A percentile compares a stretch with the other conserved stretches of the same genome.
Conservation (phyloP, 805 yeast species). For the Nakazawaea ambrosiae region DNA sequence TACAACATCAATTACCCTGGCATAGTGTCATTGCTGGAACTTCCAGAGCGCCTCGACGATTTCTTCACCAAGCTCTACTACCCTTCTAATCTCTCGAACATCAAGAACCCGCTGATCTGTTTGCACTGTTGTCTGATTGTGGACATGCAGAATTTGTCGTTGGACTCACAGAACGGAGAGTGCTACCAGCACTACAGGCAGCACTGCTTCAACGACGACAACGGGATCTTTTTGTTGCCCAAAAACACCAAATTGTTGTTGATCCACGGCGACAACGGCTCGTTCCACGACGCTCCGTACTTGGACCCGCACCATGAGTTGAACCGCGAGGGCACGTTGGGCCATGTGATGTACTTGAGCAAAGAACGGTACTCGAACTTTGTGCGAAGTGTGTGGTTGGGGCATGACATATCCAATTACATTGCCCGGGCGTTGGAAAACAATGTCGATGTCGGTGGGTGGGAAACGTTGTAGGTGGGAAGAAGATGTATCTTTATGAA, state of each 20-base stretch:
- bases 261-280: conserved; percentile 69
- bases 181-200: conserved; percentile 66
- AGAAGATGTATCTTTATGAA: background rate
- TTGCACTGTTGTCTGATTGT: conserved; percentile 70
- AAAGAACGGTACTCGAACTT: conserved; percentile 57
- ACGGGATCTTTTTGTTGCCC: conserved; percentile 72
- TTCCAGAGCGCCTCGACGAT: conserved; percentile 62
- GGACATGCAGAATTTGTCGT: conserved; percentile 56
- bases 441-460: conserved; percentile 83
- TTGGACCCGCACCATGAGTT: conserved; percentile 82
- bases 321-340: conserved; percentile 65
- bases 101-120: conserved; percentile 79
- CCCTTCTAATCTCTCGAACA: conserved; percentile 32
- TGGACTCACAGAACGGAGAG: conserved; percentile 58
- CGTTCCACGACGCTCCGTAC: conserved; percentile 80
- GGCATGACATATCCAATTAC: conserved; percentile 67
- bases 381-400: conserved; percentile 64
- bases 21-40: conserved; percentile 45
- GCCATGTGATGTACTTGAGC: conserved; percentile 65
- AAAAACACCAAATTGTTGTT: conserved; percentile 58
- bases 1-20: conserved; percentile 55
- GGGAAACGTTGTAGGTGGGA: conserved; percentile 66
- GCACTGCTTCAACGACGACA: conserved; percentile 55
- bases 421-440: conserved; percentile 79
- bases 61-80: conserved; percentile 59